Base-by-base conservation (phyloP, 139 green algal genomes). In the Pleodorina starrii region DNA sequence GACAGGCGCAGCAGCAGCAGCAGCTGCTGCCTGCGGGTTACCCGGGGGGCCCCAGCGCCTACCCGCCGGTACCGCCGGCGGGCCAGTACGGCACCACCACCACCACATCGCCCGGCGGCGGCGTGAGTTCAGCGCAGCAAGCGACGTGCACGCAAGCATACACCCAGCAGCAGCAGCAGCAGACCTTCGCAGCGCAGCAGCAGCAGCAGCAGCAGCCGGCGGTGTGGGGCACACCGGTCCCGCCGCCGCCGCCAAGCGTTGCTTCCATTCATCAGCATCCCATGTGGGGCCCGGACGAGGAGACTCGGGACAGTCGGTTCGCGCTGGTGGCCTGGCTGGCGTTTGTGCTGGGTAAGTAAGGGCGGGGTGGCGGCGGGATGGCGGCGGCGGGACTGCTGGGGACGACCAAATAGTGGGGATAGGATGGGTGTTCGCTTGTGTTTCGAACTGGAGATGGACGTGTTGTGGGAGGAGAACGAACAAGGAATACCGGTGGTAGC, bases 311-410 rank as follows among this genome's bases (percentile, higher is more conserved):
- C 44, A 71, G 10, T 32, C 82, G 82, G 38, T 88, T 80, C 66
- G 46, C 66, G 10, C 12, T 27, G 6, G 57, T 43, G 25, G 82
- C 44, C 7, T 88, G 82, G 82, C 2, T 69, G 27, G 42, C 9
- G 25, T 88, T 88, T 43, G 32, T 50, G 2, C 46, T 88, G 35
- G 82, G 82, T 88, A n/a, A 4, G 81, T n/a, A n/a, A n/a, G n/a
- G 78, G 32, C n/a, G 7, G 27, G 21, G 57, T 9, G 23, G 19
- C 19, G 12, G 29, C 57, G 57, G 19, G 19, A n/a, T 5, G 12
- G 57, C 19, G 19, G 57, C 19, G 57, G n/a, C n/a, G n/a, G n/a
- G n/a, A n/a, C n/a, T n/a, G n/a, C 48, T 57, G 11, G 11, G 11
- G 11, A 12, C 48, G 32, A 4, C 27, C 19, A 2, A 73, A n/a